Base-by-base conservation (phyloP, 768 basidiomycete genomes). In the Lentinula detonsa region DNA sequence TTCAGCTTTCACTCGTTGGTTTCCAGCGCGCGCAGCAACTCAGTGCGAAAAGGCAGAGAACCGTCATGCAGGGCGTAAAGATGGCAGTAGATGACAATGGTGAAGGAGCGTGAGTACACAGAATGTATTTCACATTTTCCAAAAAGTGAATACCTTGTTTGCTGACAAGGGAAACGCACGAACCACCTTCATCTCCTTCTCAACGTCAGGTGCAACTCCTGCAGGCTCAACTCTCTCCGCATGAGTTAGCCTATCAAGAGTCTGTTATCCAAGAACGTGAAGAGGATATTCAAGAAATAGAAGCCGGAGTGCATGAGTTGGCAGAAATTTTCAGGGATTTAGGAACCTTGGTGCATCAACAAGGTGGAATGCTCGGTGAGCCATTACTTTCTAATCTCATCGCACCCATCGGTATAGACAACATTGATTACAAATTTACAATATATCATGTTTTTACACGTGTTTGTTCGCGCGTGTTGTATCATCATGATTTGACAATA, bases 381-480 rank as follows among this genome's bases (percentile, higher is more conserved):
- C 46, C 10, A 33, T 23, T 35, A 48, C 46, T 9, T 48, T 8
- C 39, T 54, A 3, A 45, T n/a, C 3, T 18, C 3, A 59, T 54
- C 55, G 46, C 46, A 21, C 21, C n/a, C 8, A 0, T 21, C 28
- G 21, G 6, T 45, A 37, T 67, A 98, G 96, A 98, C 69, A 96
- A 96, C 67, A 96, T 99, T 68, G 94, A 97, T 71, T 85, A 86
- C 42, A 98, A 98, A n/a, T n/a, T n/a, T n/a, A n/a, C n/a, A n/a
- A n/a, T n/a, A n/a, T n/a, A n/a, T n/a, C n/a, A n/a, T n/a, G n/a
- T n/a, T n/a, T n/a, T n/a, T n/a, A n/a, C n/a, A n/a, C n/a, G n/a
- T n/a, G n/a, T n/a, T n/a, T n/a, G n/a, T n/a, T n/a, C n/a, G n/a
- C n/a, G n/a, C n/a, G n/a, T n/a, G n/a, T n/a, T n/a, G n/a, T n/a